Conservation (phyloP, 345 rosid species). For the Psidium guajava region DNA sequence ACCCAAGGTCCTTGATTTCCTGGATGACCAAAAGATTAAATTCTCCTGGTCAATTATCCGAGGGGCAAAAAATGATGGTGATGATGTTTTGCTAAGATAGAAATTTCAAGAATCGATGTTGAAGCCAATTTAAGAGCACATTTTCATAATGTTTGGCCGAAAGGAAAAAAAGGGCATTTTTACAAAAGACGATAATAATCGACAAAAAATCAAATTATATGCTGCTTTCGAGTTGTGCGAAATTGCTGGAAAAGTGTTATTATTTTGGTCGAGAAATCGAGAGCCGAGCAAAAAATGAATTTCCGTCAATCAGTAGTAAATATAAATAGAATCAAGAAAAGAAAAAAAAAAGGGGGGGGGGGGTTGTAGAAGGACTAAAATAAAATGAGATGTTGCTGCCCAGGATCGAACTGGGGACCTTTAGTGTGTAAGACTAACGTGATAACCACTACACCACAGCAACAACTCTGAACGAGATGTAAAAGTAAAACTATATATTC, state of each 20-base stretch:
- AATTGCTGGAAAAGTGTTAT: background rate
- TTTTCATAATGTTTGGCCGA: background rate
- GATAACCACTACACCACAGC: conserved; percentile 50
- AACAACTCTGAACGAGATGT: rapidly evolving
- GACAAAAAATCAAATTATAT: background rate
- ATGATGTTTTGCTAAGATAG: background rate
- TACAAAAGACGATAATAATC: background rate
- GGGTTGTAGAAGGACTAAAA: background rate
- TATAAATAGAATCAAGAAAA: background rate
- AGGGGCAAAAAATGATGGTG: background rate
- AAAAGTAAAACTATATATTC: background rate
- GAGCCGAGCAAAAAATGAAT: background rate
- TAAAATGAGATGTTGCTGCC: conserved; percentile 19
- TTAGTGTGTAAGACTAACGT: conserved; percentile 43
- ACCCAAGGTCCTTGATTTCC: background rate
- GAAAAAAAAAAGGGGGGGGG: rapidly evolving
- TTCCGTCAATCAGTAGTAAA: background rate
- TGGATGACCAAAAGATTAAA: background rate
- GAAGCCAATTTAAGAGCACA: background rate
- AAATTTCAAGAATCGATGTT: background rate
- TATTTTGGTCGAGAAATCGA: background rate
- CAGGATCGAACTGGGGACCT: conserved; percentile 41
- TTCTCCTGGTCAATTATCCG: background rate
- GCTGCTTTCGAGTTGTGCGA: background rate
- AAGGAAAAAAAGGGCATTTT: background rate